A percentile compares a stretch with the other conserved stretches of the same genome.
phyloP scores from a whole-genome alignment of 2,329 filamentous ascomycete species.

The Dactylellina haptotyla region DNA sequence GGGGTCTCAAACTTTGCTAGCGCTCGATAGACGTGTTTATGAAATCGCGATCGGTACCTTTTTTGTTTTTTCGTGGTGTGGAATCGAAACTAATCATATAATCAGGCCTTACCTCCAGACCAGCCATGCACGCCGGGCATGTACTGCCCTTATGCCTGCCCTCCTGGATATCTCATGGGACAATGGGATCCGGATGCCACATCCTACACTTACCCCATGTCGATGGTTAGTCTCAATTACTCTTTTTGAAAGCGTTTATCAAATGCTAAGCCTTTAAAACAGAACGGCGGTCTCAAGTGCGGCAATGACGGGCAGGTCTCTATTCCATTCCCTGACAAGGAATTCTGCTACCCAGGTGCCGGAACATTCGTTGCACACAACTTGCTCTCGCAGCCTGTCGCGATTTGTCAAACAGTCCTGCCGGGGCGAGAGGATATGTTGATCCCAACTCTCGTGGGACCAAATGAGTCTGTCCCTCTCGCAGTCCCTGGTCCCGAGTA shows the following conservation, averaged over 20 bases:
- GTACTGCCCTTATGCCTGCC: slow-evolving; percentile 82
- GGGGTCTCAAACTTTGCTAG: too few species aligned
- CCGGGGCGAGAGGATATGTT: slow-evolving; percentile 85
- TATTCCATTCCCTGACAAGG: slow-evolving; percentile 74
- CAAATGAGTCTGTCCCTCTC: slow-evolving; percentile 66
- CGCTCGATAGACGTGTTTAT: too few species aligned
- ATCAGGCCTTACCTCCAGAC: slow-evolving; percentile 76
- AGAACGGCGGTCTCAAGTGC: slow-evolving; percentile 81
- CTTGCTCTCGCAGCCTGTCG: slow-evolving; percentile 69
- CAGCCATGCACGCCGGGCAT: slow-evolving; percentile 73
- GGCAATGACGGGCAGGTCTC: slow-evolving; percentile 72
- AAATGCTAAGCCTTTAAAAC: slow-evolving; percentile 14
- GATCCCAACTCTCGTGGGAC: slow-evolving; percentile 76
- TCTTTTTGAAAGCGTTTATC: background rate
- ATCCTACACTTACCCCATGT: slow-evolving; percentile 73
- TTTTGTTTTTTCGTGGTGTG: too few species aligned
- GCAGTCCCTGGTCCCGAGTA: slow-evolving; percentile 77
- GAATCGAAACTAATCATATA: background rate
- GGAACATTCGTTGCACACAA: slow-evolving; percentile 74
- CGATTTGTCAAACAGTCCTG: slow-evolving; percentile 82
- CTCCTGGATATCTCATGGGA: slow-evolving; percentile 77
- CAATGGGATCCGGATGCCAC: slow-evolving; percentile 79
- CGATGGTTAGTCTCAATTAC: slow-evolving; percentile 70
- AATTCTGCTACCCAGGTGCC: slow-evolving; percentile 76
- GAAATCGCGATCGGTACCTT: too few species aligned